Base-by-base conservation (phyloP, 2,329 filamentous ascomycete genomes). In the Aspergillus proliferans region DNA sequence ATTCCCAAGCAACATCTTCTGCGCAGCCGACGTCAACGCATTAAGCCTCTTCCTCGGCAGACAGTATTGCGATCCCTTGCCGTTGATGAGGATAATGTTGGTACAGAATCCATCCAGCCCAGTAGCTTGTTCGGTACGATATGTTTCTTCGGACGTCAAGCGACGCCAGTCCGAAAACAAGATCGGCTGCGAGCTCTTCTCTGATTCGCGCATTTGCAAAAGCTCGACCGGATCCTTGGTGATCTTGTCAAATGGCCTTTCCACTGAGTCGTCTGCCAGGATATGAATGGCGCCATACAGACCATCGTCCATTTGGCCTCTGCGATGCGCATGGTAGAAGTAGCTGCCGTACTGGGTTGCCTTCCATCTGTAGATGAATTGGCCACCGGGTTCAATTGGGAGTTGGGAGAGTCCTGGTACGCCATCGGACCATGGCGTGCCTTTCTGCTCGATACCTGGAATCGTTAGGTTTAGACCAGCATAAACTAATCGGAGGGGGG, bases 61-160 rank as follows among this genome's bases (percentile, higher is more conserved):
- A 57, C 81, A 84, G 30, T 72, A 60, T 0, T 80, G 74, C 0
- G 71, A 70, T 4, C 80, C 81, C 57, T 81, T 79, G 30, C 81
- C 81, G 47, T 85, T 84, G 46, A 84, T 67, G 2, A 84, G 63
- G 9, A 84, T 66, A 0, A 79, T 75, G 55, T 84, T 81, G 56
- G 78, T 78, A 65, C 82, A 84, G 0, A 73, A 67, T n/a, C 78
- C 69, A 4, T 75, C 66, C 28, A 63, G 52, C 30, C 65, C 61
- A 14, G 55, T 57, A 12, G 49, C 48, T 33, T 58, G 38, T 47
- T 68, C 59, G 28, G 55, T 59, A 0, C 48, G 47, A 49, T 60
- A 61, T 38, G 70, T 64, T 46, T 78, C 64, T 2, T 69, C 59
- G 0, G 79, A 82, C 0, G 76, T 77, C 12, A 78, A 65, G 50